A percentile compares a stretch with the other conserved stretches of the same genome.
Conservation (phyloP, 23 red algal genomes). For the Gracilaria gracilis region DNA sequence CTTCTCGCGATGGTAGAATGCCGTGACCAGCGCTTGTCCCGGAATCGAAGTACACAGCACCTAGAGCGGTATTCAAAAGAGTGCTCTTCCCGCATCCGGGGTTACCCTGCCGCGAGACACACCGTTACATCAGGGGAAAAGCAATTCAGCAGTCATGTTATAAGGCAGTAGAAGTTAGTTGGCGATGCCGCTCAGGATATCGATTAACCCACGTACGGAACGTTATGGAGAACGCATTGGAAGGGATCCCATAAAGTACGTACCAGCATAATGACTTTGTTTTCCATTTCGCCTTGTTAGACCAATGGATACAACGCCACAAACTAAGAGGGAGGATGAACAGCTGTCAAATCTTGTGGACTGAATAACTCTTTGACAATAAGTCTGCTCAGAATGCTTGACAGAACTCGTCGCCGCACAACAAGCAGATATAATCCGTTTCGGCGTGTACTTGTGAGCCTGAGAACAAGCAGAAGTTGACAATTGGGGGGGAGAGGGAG, state of each 20-base stretch:
- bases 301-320: neutral
- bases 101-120: conserved; percentile 5
- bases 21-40: conserved; percentile 20
- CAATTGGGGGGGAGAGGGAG: neutral
- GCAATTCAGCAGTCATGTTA: neutral
- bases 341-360: neutral
- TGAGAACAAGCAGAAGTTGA: neutral
- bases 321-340: neutral
- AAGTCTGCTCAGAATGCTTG: too few species aligned
- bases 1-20: conserved; percentile 11
- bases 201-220: neutral
- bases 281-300: neutral
- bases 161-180: neutral
- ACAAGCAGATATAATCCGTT: too few species aligned
- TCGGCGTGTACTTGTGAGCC: too few species aligned
- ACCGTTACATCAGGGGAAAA: neutral
- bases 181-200: neutral
- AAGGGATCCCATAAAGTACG: neutral
- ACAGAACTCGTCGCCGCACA: too few species aligned
- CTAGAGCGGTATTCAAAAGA: conserved; percentile 25
- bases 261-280: conserved; percentile 19
- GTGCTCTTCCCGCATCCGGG: conserved; percentile 29
- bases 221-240: neutral
- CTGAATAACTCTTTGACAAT: too few species aligned
- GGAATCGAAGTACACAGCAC: conserved; percentile 9